Evolutionary conservation across 2,329 filamentous ascomycete species (phyloP).

Genomic region (Dactylella cylindrospora): DNA sequence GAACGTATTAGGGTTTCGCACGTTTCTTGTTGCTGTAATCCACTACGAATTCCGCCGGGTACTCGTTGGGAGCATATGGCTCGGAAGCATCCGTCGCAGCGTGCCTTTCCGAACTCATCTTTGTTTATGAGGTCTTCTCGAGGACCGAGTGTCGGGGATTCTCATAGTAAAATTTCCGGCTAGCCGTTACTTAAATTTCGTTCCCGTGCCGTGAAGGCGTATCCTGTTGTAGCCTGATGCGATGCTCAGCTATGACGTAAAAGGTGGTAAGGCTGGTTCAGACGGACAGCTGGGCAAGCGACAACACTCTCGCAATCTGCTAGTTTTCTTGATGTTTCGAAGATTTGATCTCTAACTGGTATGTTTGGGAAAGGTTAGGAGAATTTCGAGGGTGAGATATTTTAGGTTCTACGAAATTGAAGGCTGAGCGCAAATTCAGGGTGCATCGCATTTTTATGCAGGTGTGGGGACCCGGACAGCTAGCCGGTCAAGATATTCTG

Average conservation of each 20-base stretch:
- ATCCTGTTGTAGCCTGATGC: no score
- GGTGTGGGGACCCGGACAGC: background rate
- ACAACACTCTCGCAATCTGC: no score
- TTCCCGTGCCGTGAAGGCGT: no score
- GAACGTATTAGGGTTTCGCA: background rate
- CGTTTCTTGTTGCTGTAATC: conserved; percentile 41
- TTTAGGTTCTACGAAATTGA: background rate
- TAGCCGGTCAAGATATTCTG: conserved; percentile 1
- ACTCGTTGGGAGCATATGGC: conserved; percentile 40
- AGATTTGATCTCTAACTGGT: no score
- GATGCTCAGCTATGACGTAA: conserved; percentile 2
- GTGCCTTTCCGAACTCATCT: conserved; percentile 18
- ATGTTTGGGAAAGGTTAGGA: no score
- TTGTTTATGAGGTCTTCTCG: conserved; percentile 2
- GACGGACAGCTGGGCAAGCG: background rate
- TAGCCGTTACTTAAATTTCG: no score
- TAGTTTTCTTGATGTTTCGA: no score
- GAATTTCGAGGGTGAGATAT: no score
- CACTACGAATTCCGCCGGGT: conserved; percentile 36
- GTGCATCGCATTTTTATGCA: no score
- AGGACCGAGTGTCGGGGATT: background rate
- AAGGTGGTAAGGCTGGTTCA: no score
- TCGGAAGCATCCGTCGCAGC: conserved; percentile 37
- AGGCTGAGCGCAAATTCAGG: background rate
- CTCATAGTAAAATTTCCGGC: conserved; percentile 14